A percentile compares a stretch with the other conserved stretches of the same genome.
Evolutionary conservation across 306 rosid species (phyloP).

Genomic region (Herpetospermum pedunculosum): DNA sequence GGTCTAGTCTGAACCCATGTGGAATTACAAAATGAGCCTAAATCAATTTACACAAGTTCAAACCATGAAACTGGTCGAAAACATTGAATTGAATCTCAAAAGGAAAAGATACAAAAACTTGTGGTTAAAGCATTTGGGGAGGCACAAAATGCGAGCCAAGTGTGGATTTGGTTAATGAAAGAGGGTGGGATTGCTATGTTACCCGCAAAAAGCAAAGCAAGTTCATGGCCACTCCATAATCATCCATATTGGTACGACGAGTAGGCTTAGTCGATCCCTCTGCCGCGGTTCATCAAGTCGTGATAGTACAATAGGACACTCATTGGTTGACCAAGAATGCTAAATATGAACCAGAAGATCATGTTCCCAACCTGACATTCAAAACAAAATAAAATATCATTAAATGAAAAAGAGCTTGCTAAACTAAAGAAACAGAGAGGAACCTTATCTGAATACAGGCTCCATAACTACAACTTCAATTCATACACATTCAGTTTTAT

Average conservation of each 20-base stretch:
- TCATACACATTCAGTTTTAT: background rate
- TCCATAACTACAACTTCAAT: background rate
- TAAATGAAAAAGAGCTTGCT: background rate
- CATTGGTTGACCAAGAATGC: slow-evolving; percentile 97
- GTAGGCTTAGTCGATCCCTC: slow-evolving; percentile 16
- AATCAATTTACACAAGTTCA: background rate
- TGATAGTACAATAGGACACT: slow-evolving; percentile 82
- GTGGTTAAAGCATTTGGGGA: background rate
- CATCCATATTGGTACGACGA: background rate
- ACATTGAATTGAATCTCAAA: background rate
- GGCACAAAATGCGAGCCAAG: background rate
- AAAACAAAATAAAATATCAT: background rate
- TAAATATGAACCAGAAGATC: slow-evolving; percentile 82
- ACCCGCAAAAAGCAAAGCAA: background rate
- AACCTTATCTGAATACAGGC: background rate
- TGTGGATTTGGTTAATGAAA: slow-evolving; percentile 2
- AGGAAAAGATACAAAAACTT: background rate
- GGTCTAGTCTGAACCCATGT: background rate
- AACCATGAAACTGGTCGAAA: background rate
- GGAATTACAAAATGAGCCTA: background rate
- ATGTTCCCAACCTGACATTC: slow-evolving; percentile 74
- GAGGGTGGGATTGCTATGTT: background rate
- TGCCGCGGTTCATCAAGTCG: slow-evolving; percentile 71
- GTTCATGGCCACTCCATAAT: background rate
- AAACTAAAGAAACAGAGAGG: background rate